Conservation (phyloP, 2,329 filamentous ascomycete species). For the Fusarium palustre region DNA sequence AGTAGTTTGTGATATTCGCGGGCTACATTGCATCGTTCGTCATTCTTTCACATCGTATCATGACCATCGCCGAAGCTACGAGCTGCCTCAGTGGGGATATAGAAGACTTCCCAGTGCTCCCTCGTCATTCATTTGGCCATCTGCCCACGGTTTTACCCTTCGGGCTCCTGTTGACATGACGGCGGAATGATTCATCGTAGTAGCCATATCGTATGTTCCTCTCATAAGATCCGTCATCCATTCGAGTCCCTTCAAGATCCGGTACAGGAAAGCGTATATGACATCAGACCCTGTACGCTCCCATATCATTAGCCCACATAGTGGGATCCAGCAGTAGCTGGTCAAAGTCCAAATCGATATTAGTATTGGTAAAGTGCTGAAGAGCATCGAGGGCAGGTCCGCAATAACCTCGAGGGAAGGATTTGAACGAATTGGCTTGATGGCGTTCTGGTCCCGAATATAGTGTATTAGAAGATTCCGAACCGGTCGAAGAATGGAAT, state of each 20-base stretch:
- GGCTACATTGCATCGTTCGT: background rate
- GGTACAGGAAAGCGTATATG: slow-evolving; percentile 22
- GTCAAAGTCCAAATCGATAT: slow-evolving; percentile 36
- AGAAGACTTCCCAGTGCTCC: slow-evolving; percentile 24
- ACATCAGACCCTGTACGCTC: slow-evolving; percentile 33
- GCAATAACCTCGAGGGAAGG: slow-evolving; percentile 26
- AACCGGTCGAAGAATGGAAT: slow-evolving; percentile 32
- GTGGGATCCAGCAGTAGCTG: slow-evolving; percentile 37
- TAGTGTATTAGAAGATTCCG: slow-evolving; percentile 28
- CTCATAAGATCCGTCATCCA: background rate
- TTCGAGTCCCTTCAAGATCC: slow-evolving; percentile 5
- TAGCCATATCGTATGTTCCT: background rate
- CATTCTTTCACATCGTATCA: slow-evolving; percentile 11
- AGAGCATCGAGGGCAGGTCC: slow-evolving; percentile 34
- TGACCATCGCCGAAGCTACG: background rate
- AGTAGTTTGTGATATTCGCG: background rate
- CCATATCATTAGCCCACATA: slow-evolving; percentile 36
- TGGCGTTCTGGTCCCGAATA: slow-evolving; percentile 25
- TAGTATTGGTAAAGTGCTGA: slow-evolving; percentile 25
- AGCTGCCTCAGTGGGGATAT: slow-evolving; percentile 16
- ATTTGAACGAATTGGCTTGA: slow-evolving; percentile 29
- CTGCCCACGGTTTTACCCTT: slow-evolving; percentile 22
- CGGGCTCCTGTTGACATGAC: slow-evolving; percentile 19
- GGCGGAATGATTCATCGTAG: background rate
- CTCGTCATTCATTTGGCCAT: slow-evolving; percentile 23